phyloP scores from a whole-genome alignment of 2,329 filamentous ascomycete species.

The Alternaria triticina region DNA sequence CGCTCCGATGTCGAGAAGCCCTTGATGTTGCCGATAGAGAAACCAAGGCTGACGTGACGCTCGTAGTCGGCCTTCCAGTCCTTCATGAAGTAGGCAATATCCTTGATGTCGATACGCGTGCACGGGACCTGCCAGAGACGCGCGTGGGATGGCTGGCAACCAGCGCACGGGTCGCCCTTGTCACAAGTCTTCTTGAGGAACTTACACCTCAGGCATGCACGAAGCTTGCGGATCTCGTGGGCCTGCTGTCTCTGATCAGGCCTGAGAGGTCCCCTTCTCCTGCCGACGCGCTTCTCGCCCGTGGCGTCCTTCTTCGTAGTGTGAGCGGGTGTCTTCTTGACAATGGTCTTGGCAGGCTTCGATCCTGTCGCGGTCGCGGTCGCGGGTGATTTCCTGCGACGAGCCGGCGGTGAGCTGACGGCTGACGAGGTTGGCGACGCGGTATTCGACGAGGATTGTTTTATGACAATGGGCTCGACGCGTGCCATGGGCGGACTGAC shows the following conservation, averaged over 20 bases:
- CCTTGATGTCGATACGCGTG: constrained; percentile 98
- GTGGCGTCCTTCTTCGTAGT: constrained; percentile 76
- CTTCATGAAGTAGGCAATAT: constrained; percentile 98
- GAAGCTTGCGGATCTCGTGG: constrained; percentile 92
- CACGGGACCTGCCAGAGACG: constrained; percentile 97
- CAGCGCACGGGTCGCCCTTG: constrained; percentile 93
- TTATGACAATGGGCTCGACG: constrained; percentile 73
- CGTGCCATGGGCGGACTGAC: constrained; percentile 73
- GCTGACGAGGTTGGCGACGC: constrained; percentile 64
- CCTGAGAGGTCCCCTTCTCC: constrained; percentile 85
- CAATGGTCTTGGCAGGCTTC: constrained; percentile 83
- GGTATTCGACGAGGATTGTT: constrained; percentile 65
- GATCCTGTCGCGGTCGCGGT: constrained; percentile 67
- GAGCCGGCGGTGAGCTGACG: constrained; percentile 64
- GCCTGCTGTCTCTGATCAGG: constrained; percentile 96
- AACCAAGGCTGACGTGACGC: constrained; percentile 82
- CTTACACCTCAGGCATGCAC: constrained; percentile 94
- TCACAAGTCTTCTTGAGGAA: constrained; percentile 99
- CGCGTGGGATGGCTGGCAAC: constrained; percentile 94
- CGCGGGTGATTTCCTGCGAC: constrained; percentile 76
- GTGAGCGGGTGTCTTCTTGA: constrained; percentile 72
- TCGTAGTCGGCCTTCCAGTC: constrained; percentile 98
- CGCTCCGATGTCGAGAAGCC: constrained; percentile 70
- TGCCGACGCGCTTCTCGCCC: constrained; percentile 89
- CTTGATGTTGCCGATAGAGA: constrained; percentile 95